phyloP scores from a whole-genome alignment of 2,329 filamentous ascomycete species.

The Ophiostoma sp. region DNA sequence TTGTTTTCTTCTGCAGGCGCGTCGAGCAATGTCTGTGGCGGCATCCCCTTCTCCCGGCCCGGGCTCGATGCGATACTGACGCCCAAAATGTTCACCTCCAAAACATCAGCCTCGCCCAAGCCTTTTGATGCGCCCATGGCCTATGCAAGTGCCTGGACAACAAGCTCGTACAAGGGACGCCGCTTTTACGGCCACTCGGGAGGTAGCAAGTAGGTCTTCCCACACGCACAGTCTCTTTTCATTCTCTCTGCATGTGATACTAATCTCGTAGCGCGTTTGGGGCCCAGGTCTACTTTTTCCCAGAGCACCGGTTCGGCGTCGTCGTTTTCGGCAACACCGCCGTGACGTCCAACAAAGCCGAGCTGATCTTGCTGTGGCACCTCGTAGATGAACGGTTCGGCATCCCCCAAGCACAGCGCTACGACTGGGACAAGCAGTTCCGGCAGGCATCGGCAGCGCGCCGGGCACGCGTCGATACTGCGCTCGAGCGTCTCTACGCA shows the following conservation, averaged over 20 bases:
- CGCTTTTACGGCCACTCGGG: conserved; percentile 40
- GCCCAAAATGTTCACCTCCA: conserved; percentile 31
- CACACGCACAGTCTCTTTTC: neutral
- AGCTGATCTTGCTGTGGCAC: conserved; percentile 35
- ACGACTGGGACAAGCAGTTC: conserved; percentile 35
- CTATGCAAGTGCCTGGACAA: conserved; percentile 41
- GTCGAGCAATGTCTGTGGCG: conserved; percentile 22
- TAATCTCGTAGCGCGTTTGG: conserved; percentile 35
- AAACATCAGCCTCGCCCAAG: conserved; percentile 23
- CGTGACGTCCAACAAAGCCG: conserved; percentile 35
- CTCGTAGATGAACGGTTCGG: conserved; percentile 39
- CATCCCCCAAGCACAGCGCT: conserved; percentile 33
- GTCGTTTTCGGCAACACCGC: conserved; percentile 43
- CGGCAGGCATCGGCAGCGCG: neutral
- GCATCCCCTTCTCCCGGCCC: conserved; percentile 33
- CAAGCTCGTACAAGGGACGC: conserved; percentile 40
- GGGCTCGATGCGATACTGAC: conserved; percentile 34
- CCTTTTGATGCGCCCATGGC: conserved; percentile 32
- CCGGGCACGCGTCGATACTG: conserved; percentile 30
- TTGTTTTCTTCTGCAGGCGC: neutral
- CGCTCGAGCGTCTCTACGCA: conserved; percentile 37
- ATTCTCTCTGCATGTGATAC: neutral
- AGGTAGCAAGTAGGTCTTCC: conserved; percentile 33
- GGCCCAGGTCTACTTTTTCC: conserved; percentile 41
- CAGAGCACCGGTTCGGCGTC: conserved; percentile 40